Evolutionary conservation across 306 rosid species (phyloP).

Genomic region (Benincasa hispida): DNA sequence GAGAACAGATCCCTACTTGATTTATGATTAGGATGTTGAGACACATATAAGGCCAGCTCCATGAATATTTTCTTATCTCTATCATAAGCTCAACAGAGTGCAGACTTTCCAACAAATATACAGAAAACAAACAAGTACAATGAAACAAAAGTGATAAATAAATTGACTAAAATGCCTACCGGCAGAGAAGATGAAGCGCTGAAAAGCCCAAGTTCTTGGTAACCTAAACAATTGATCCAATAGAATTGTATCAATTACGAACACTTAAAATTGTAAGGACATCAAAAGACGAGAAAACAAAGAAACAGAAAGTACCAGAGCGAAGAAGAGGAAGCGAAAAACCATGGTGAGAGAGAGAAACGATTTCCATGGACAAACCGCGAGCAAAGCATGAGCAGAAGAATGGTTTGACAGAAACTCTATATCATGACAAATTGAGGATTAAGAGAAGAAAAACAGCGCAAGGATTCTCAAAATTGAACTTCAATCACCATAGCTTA

Average conservation of each 20-base stretch:
- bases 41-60: neutral
- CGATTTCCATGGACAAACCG: neutral
- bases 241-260: neutral
- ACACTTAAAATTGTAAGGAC: neutral
- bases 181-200: neutral
- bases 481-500: neutral
- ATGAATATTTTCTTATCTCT: neutral
- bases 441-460: neutral
- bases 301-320: neutral
- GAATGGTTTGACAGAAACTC: neutral
- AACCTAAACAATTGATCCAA: neutral
- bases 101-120: neutral
- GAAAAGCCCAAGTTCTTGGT: constrained; percentile 4
- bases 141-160: neutral
- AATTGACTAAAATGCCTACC: neutral
- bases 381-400: neutral
- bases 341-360: neutral
- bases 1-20: neutral
- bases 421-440: neutral
- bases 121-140: neutral
- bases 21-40: neutral
- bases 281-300: neutral
- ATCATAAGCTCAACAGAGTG: neutral
- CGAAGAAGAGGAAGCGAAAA: constrained; percentile 3
- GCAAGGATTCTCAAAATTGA: neutral